Base-by-base conservation (phyloP, 2,329 filamentous ascomycete genomes). In the Ilyonectria mors-panacis region DNA sequence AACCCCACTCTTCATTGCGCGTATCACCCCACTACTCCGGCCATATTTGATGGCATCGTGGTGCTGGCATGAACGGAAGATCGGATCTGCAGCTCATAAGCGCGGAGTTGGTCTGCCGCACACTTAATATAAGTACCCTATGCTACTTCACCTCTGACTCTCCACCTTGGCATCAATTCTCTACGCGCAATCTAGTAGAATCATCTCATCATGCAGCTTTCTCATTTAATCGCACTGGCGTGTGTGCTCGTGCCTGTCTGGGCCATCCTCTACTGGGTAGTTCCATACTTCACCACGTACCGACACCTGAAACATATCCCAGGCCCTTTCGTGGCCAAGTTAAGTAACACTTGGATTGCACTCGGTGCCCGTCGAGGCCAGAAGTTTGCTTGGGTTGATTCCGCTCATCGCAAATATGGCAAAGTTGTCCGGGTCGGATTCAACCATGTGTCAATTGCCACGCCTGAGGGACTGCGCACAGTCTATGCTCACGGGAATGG, bases 401-500 rank as follows among this genome's bases (percentile, higher is more conserved):
- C 26, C 6, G 60, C 61, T 15, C 67, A 70, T 42, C 57, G 54
- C 13, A 56, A 58, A 19, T 60, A 62, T 6, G 67, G 67, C 51
- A 61, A 58, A 6, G 57, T 70, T 35, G 61, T 67, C 9, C 48
- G 67, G 17, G 54, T 70, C 21, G 65, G 58, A 1, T 62, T 62
- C 39, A 70, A 70, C 56, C 67, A 70, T 50, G 60, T 70, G 9
- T 62, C 57, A 8, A 67, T 70, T 39, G 67, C 67, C 19, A 62
- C 56, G 2, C 57, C 60, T 3, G 65, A 70, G 17, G 67, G 57
- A 3, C 39, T 70, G 5, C 60, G 59, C 2, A 65, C 61, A 3
- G 48, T 70, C 15, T 70, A 70, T 17, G 67, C 57, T 6, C 67
- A 70, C 17, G 67, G 67, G 28, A 70, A 67, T 44, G 61, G 67